Evolutionary conservation across 768 basidiomycete genomes (phyloP).

Genomic region (Leccinum subgranulosum): DNA sequence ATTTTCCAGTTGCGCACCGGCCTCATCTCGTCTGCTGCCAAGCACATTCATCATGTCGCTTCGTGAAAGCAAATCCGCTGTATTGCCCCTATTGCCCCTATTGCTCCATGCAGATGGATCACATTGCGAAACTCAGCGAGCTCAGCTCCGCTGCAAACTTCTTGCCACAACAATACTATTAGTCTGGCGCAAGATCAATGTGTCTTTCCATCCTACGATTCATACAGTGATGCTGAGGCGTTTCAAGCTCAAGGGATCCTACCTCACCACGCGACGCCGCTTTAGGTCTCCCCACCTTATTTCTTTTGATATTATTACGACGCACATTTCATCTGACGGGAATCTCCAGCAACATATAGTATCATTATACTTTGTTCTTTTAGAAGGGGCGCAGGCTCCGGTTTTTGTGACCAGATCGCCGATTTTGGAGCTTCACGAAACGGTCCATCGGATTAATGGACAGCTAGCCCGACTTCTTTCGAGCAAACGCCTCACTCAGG

Average conservation of each 20-base stretch:
- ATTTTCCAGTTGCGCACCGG: not conserved
- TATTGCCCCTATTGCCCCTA: not conserved
- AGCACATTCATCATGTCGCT: not conserved
- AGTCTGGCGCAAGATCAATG: not conserved
- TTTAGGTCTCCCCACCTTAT: not conserved
- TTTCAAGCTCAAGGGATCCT: not conserved
- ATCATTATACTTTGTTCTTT: not conserved
- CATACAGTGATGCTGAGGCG: not conserved
- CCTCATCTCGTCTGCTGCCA: not conserved
- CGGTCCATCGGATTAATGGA: not conserved
- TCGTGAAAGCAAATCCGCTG: not conserved
- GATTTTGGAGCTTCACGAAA: not conserved
- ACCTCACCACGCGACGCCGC: not conserved
- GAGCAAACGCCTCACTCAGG: not conserved
- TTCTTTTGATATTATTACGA: not conserved
- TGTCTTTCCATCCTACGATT: not conserved
- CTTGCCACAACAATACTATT: not conserved
- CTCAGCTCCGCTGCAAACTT: not conserved
- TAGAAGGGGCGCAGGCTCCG: not conserved
- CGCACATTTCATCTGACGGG: not conserved
- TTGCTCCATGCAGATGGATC: not conserved
- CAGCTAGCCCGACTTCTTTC: not conserved
- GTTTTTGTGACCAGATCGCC: not conserved
- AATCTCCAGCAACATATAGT: not conserved
- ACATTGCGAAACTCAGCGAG: not conserved